These are phyloP conservation scores for Gillenia trifoliata DNA, from an alignment of 306 rosid genomes.

Conservation along the genomic window DNA sequence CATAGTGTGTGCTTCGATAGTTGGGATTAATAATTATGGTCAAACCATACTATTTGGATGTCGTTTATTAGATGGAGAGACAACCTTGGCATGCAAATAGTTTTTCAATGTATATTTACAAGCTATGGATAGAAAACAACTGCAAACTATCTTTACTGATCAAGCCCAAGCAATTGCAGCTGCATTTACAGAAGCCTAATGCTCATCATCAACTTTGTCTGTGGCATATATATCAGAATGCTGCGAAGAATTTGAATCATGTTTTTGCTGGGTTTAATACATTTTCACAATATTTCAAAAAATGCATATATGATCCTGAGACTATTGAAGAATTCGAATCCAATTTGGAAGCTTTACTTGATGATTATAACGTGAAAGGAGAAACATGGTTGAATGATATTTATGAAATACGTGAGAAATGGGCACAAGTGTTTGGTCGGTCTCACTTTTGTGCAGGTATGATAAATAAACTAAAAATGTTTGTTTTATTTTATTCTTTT, in stretches of 20 bases:
- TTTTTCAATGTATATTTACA: no score
- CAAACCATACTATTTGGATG: not conserved
- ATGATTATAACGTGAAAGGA: not conserved
- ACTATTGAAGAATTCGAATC: not conserved
- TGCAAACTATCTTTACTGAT: no score
- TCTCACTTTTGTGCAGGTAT: not conserved
- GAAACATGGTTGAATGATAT: not conserved
- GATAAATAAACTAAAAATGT: no score
- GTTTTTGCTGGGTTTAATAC: not conserved
- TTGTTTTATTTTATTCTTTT: not conserved
- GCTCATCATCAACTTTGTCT: no score
- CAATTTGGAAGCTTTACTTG: not conserved
- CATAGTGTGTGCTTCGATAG: not conserved
- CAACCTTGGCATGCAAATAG: no score
- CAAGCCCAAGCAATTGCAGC: no score
- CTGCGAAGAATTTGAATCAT: no score
- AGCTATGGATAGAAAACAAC: no score
- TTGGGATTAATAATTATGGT: no score
- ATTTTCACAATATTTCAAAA: not conserved
- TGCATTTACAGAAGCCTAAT: no score
- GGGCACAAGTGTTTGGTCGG: not conserved
- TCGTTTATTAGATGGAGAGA: not conserved
- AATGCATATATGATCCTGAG: not conserved
- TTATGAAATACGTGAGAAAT: not conserved
- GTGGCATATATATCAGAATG: no score